Evolutionary conservation across 169 alveolate genomes (phyloP).

Genomic region (Condylostoma magnum): DNA sequence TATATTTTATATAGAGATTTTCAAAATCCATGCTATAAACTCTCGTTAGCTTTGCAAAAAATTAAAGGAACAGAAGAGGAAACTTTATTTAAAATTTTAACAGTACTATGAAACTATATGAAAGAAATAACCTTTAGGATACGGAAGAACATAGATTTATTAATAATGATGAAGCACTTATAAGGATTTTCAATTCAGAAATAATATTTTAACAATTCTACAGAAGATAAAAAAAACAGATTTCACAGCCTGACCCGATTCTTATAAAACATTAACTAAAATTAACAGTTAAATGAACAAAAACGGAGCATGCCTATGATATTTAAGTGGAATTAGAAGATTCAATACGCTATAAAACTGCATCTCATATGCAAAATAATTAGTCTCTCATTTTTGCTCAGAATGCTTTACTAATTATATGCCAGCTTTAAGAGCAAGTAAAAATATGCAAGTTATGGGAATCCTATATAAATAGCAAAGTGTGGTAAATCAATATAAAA

Average conservation of each 20-base stretch:
- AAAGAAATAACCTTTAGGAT: conserved; percentile 39
- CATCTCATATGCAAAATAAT: background rate
- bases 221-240: conserved; percentile 12
- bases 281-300: conserved; percentile 11
- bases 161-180: conserved; percentile 12
- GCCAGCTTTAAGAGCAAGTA: conserved; percentile 10
- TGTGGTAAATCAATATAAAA: background rate
- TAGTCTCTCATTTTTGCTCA: conserved; percentile 20
- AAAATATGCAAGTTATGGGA: conserved; percentile 4
- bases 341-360: background rate
- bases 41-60: conserved; percentile 32
- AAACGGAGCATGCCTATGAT: conserved; percentile 25
- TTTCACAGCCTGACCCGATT: conserved; percentile 7
- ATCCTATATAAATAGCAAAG: background rate
- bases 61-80: conserved; percentile 41
- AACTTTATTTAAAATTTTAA: conserved; percentile 34
- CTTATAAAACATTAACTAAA: conserved; percentile 9
- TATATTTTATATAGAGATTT: conserved; percentile 37
- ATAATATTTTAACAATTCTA: background rate
- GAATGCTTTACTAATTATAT: conserved; percentile 17
- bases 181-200: conserved; percentile 21
- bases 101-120: conserved; percentile 46
- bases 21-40: conserved; percentile 41
- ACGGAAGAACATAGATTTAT: conserved; percentile 30
- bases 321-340: conserved; percentile 22